Evolutionary conservation across 495 filamentous ascomycete species (phyloP).

Genomic region (Penicilliopsis zonata): DNA sequence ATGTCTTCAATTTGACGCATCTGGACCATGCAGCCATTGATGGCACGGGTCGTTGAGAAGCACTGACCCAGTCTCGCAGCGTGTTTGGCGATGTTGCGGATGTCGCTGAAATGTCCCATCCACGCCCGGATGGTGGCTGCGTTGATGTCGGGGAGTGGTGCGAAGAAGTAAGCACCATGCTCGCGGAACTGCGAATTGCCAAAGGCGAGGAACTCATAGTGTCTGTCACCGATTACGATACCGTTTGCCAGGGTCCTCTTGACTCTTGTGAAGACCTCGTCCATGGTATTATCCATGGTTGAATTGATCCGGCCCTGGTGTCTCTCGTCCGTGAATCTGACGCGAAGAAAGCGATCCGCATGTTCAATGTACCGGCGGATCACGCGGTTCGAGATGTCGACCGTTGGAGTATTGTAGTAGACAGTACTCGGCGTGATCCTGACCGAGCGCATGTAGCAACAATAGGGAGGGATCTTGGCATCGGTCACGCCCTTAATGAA

Average conservation of each 20-base stretch:
- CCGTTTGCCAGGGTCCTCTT: conserved; percentile 61
- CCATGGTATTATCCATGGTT: conserved; percentile 40
- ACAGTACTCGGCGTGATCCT: conserved; percentile 75
- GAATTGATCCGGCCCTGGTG: conserved; percentile 46
- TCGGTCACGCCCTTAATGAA: conserved; percentile 30
- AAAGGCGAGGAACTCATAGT: conserved; percentile 86
- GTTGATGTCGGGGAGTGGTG: conserved; percentile 43
- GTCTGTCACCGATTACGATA: conserved; percentile 67
- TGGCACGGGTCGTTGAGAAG: conserved; percentile 81
- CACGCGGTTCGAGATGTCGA: conserved; percentile 84
- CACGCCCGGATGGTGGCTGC: conserved; percentile 68
- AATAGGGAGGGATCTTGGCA: conserved; percentile 54
- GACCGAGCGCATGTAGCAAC: conserved; percentile 60
- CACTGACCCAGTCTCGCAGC: conserved; percentile 84
- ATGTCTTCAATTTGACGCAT: conserved; percentile 49
- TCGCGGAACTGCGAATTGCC: conserved; percentile 94
- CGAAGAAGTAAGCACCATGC: conserved; percentile 84
- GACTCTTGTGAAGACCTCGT: conserved; percentile 65
- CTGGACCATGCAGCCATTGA: conserved; percentile 29
- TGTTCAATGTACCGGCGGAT: conserved; percentile 56
- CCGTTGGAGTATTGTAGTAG: conserved; percentile 59
- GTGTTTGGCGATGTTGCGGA: conserved; percentile 70
- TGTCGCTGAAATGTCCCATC: conserved; percentile 82
- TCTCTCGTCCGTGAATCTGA: conserved; percentile 83
- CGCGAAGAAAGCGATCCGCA: conserved; percentile 76